Base-by-base conservation (phyloP, 1,284 basidiomycete genomes). In the Ustilago trichophora region DNA sequence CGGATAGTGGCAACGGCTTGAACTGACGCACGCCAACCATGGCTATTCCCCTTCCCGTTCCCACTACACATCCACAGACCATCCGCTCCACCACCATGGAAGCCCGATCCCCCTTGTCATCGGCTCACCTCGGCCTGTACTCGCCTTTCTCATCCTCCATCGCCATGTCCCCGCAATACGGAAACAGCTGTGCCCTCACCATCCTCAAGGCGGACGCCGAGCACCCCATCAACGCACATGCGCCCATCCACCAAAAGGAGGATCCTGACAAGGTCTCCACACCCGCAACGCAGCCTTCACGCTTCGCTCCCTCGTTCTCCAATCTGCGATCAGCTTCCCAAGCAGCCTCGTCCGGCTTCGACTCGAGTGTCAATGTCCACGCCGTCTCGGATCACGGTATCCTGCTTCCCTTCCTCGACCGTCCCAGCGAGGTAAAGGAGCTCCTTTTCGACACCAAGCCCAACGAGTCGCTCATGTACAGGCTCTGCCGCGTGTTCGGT, bases 331-430 rank as follows among this genome's bases (percentile, higher is more conserved):
- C 58, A 15, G 36, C 49, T 9, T 56, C 56, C 8, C 29, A 55
- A 5, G 35, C 32, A 15, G 26, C 36, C 6, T 49, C 50, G 6
- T 45, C 46, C 7, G 42, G 37, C 11, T 53, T 57, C 36, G 66
- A 64, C 32, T 58, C 59, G 4, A 58, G 51, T 37, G 59, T 69
- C 48, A 56, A 60, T n/a, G 42, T 69, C 29, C 66, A 69, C 42
- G 46, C 56, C 12, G 31, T 69, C 36, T 50, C 59, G 7, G 60
- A 69, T 27, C 21, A 55, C n/a, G 60, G 66, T 13, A 44, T 70
- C 49, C 50, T 73, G 3, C 59, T 73, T 4, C 71, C 71, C 36
- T 73, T 73, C 36, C 55, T 73, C 34, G 42, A 73, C 11, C 62
- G 71, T 27, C 62, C 66, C 6, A 37, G 18, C 12, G 71, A 73